A percentile compares a stretch with the other conserved stretches of the same genome.
Conservation (phyloP, 2,329 filamentous ascomycete genomes). For the Lasiodiplodia sp. region DNA sequence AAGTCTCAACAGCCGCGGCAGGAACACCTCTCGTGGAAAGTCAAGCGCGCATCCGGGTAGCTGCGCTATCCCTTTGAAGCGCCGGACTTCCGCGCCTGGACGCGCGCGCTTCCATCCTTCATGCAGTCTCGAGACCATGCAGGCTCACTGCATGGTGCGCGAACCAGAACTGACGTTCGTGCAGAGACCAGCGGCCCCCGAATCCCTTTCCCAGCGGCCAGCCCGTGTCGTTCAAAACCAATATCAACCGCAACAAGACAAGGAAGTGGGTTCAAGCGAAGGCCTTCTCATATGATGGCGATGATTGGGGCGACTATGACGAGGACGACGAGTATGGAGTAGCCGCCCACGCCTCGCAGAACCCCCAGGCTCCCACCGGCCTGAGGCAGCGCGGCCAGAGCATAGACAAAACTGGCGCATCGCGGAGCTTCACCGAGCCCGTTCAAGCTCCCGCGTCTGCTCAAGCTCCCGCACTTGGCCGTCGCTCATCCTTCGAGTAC, state of each 20-base stretch:
- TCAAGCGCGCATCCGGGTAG: not conserved
- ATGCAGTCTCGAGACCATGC: not conserved
- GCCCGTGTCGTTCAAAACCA: constrained; percentile 74
- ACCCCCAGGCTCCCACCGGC: constrained; percentile 50
- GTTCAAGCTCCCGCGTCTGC: constrained; percentile 35
- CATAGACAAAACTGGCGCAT: constrained; percentile 34
- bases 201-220: constrained; percentile 44
- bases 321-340: constrained; percentile 65
- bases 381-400: constrained; percentile 52
- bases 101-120: not conserved
- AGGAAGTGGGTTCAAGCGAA: constrained; percentile 96
- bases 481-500: constrained; percentile 61
- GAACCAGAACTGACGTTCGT: not conserved
- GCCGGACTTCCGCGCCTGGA: not conserved
- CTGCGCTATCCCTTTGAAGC: not conserved
- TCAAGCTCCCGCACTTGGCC: constrained; percentile 31
- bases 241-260: constrained; percentile 88
- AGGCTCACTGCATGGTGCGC: not conserved
- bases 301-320: constrained; percentile 82
- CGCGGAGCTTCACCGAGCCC: constrained; percentile 52
- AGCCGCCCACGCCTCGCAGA: constrained; percentile 51
- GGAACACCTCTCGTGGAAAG: not conserved
- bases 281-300: constrained; percentile 84
- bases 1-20: constrained; percentile 15
- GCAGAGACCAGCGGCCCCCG: constrained; percentile 40